Percentiles rank a stretch among this genome's conserved stretches.
These are phyloP conservation scores for Epichloe coenophiala DNA, from an alignment of 2,329 filamentous ascomycete species.

Conservation along the genomic window DNA sequence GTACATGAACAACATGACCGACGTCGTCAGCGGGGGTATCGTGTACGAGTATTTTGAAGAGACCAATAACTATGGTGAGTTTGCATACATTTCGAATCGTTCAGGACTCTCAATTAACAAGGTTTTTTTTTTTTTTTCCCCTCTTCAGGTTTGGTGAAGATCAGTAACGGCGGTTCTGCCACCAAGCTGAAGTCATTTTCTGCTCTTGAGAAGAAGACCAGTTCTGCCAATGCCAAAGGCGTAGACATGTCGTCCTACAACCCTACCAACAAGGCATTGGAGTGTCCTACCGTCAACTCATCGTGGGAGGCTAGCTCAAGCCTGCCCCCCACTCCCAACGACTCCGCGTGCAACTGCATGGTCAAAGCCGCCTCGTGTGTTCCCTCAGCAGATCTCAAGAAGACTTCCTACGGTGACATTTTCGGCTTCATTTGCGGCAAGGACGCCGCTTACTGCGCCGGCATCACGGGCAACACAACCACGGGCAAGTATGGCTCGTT, in stretches of 20 bases:
- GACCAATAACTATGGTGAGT: conserved; percentile 67
- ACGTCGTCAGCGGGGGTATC: conserved; percentile 87
- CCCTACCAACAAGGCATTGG: conserved; percentile 56
- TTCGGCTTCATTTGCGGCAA: conserved; percentile 64
- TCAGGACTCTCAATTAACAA: no score
- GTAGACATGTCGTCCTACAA: conserved; percentile 56
- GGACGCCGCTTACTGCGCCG: conserved; percentile 43
- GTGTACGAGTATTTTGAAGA: conserved; percentile 99
- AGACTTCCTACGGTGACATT: conserved; percentile 49
- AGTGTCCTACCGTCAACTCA: conserved; percentile 54
- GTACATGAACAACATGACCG: conserved; percentile 67
- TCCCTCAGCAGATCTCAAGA: conserved; percentile 42
- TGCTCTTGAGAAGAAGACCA: conserved; percentile 56
- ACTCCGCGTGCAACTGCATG: conserved; percentile 78
- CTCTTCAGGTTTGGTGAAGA: conserved; percentile 47
- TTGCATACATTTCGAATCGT: not conserved
- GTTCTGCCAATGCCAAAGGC: conserved; percentile 50
- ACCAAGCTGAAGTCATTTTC: conserved; percentile 62
- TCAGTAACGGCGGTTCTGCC: conserved; percentile 40
- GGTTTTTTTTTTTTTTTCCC: no score
- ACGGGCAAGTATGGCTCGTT: conserved; percentile 53
- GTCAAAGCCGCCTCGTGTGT: conserved; percentile 58
- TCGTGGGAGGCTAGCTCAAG: conserved; percentile 51
- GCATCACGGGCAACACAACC: conserved; percentile 40
- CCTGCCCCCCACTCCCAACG: conserved; percentile 80